These are phyloP conservation scores for Mucor racemosus DNA, from an alignment of 371 early-diverging fungal genomes.

Conservation along the genomic window DNA sequence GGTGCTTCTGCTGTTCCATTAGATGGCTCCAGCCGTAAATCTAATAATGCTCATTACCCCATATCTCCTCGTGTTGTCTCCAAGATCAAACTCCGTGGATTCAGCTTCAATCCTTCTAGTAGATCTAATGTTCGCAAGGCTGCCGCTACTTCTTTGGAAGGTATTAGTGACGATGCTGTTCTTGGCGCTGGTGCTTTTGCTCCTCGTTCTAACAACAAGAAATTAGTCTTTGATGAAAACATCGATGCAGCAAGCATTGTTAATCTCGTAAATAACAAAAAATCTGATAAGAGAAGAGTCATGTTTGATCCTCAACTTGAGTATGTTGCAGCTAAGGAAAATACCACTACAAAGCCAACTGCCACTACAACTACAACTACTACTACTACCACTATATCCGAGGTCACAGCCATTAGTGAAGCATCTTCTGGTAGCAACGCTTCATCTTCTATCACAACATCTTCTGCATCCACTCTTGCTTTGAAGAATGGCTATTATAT, in stretches of 20 bases:
- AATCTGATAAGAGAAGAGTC: conserved; percentile 25
- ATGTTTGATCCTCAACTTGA: conserved; percentile 41
- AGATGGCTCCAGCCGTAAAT: conserved; percentile 52
- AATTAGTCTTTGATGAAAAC: conserved; percentile 57
- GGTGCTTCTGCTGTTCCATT: conserved; percentile 55
- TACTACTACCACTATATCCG: conserved; percentile 3
- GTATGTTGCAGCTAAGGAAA: conserved; percentile 28
- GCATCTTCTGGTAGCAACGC: conserved; percentile 4
- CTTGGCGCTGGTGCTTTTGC: conserved; percentile 71
- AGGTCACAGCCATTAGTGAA: not conserved
- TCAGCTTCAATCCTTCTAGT: conserved; percentile 41
- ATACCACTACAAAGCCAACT: not conserved
- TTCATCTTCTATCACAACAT: conserved; percentile 1
- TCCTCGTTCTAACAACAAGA: conserved; percentile 77
- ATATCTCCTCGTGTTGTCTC: conserved; percentile 70
- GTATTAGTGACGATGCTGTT: conserved; percentile 69
- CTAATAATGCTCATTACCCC: conserved; percentile 60
- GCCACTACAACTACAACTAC: conserved; percentile 1
- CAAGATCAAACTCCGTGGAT: conserved; percentile 74
- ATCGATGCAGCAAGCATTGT: conserved; percentile 35
- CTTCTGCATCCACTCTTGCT: conserved; percentile 19
- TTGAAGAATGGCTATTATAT: conserved; percentile 40
- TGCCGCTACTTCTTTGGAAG: conserved; percentile 35
- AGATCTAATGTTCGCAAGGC: conserved; percentile 32
- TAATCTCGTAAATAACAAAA: conserved; percentile 32